A percentile compares a stretch with the other conserved stretches of the same genome.
These are phyloP conservation scores for Colletotrichum eremochloae DNA, from an alignment of 2,329 filamentous ascomycete genomes.

Conservation along the genomic window DNA sequence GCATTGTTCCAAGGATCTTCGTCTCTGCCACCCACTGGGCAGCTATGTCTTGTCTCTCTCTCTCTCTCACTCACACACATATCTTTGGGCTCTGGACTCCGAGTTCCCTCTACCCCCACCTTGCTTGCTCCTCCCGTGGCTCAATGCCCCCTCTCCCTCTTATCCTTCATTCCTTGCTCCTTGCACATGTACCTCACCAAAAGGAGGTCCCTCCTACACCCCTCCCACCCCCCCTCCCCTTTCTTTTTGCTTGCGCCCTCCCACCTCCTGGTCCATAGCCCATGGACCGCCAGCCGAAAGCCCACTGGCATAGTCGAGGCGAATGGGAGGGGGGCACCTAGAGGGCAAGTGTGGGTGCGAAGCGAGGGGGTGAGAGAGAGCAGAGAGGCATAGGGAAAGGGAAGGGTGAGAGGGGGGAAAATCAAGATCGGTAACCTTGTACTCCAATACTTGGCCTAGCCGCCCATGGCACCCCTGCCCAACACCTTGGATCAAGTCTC, in stretches of 20 bases:
- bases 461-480: constrained; percentile 3
- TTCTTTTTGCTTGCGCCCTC: constrained; percentile 13
- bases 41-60: constrained; percentile 3
- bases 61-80: neutral
- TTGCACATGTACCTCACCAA: neutral
- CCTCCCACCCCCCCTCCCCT: constrained; percentile 10
- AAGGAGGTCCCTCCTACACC: constrained; percentile 16
- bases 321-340: neutral
- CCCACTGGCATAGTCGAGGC: constrained; percentile 14
- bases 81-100: neutral
- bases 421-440: neutral
- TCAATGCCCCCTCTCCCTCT: neutral
- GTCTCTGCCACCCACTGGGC: constrained; percentile 23
- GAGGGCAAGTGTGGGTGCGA: neutral
- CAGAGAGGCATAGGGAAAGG: neutral
- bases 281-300: constrained; percentile 16
- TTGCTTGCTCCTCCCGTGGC: neutral
- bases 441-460: neutral
- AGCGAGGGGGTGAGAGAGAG: neutral
- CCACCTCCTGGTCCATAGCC: constrained; percentile 22
- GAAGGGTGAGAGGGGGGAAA: neutral
- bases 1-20: constrained; percentile 29
- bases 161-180: constrained; percentile 1
- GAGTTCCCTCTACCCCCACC: constrained; percentile 2
- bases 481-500: neutral